phyloP scores from a whole-genome alignment of 495 filamentous ascomycete species.

The Amorphotheca resinae region DNA sequence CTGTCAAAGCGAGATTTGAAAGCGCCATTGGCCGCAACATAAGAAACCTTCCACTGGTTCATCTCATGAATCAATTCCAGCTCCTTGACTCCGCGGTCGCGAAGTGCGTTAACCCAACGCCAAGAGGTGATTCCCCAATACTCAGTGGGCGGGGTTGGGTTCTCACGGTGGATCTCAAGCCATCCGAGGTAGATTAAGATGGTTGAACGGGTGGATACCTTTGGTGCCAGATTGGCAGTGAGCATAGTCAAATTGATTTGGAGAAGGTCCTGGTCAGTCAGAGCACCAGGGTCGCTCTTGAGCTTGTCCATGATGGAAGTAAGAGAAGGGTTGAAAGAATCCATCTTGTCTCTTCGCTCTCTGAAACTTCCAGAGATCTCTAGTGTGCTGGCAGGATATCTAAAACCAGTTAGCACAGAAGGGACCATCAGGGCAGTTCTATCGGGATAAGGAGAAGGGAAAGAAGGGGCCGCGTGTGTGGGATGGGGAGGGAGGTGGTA shows the following conservation, averaged over 20 bases:
- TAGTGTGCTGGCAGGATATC: too few species aligned
- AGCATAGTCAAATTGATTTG: constrained; percentile 2
- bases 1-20: too few species aligned
- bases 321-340: too few species aligned
- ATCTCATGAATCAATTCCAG: not conserved
- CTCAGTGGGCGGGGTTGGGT: not conserved
- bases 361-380: not conserved
- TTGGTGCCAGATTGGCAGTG: not conserved
- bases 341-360: too few species aligned
- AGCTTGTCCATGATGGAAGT: too few species aligned
- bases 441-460: too few species aligned
- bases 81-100: not conserved
- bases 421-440: too few species aligned
- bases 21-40: too few species aligned
- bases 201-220: not conserved
- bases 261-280: constrained; percentile 2
- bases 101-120: constrained; percentile 5
- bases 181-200: constrained; percentile 10
- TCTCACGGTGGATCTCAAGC: constrained; percentile 12
- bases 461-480: too few species aligned
- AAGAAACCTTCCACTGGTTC: constrained; percentile 3
- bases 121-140: constrained; percentile 3
- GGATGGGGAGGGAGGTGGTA: too few species aligned
- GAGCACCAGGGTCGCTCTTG: not conserved
- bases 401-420: too few species aligned